Conservation (phyloP, 306 rosid genomes). For the Pterocarpus santalinus region DNA sequence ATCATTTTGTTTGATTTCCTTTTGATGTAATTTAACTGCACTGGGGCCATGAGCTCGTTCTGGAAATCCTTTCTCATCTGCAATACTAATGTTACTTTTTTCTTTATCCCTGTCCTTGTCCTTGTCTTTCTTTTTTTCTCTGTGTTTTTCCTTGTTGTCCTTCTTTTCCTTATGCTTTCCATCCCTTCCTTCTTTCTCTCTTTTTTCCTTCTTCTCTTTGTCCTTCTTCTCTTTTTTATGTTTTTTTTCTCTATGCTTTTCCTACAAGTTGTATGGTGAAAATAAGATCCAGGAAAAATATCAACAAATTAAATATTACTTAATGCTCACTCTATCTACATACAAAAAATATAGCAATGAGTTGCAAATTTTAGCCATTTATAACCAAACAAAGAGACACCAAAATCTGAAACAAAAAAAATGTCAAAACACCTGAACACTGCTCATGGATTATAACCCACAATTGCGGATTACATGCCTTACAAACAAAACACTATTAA, state of each 20-base stretch:
- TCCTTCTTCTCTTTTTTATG: conserved; percentile 83
- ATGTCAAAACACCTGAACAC: background rate
- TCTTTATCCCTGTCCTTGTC: conserved; percentile 55
- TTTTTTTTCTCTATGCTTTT: conserved; percentile 72
- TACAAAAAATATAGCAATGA: background rate
- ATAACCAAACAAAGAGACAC: too few species aligned
- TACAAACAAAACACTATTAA: background rate
- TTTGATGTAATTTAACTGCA: conserved; percentile 58
- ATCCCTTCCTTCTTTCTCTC: conserved; percentile 78
- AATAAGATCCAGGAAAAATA: background rate
- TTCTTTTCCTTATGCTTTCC: conserved; percentile 78
- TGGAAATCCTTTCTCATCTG: conserved; percentile 65
- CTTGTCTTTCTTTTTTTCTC: conserved; percentile 76
- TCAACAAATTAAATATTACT: background rate
- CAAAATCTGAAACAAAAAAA: background rate
- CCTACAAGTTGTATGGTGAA: conserved; percentile 57
- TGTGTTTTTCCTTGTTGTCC: conserved; percentile 77
- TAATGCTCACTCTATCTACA: background rate
- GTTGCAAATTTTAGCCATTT: conserved; percentile 3
- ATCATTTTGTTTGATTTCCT: conserved; percentile 58
- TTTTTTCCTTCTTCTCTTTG: conserved; percentile 79
- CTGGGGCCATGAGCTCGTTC: conserved; percentile 54
- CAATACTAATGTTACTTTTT: conserved; percentile 53
- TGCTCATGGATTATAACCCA: too few species aligned
- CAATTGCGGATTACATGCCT: too few species aligned